Percentiles rank a stretch among this genome's conserved stretches.
Conservation (phyloP, 2,329 filamentous ascomycete species). For the Magnaporthiopsis rhizophila region DNA sequence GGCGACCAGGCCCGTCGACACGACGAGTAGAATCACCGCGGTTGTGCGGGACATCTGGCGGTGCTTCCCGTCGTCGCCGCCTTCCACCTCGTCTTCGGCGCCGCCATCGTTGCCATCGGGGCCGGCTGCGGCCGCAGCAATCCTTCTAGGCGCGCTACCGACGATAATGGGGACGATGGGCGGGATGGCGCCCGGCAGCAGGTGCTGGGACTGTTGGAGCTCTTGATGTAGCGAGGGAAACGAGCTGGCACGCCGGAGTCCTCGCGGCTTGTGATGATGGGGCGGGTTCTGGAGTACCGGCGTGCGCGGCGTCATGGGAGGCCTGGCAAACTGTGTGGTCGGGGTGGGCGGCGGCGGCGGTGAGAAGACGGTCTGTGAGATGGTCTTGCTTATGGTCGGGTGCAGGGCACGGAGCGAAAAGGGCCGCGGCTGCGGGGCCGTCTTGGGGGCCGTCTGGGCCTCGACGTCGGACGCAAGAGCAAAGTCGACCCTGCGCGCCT, state of each 20-base stretch:
- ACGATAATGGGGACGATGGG: slow-evolving; percentile 24
- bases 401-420: slow-evolving; percentile 36
- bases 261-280: slow-evolving; percentile 16
- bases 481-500: slow-evolving; percentile 35
- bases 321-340: neutral
- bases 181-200: slow-evolving; percentile 17
- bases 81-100: slow-evolving; percentile 16
- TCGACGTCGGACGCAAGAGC: slow-evolving; percentile 25
- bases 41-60: slow-evolving; percentile 31
- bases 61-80: slow-evolving; percentile 22
- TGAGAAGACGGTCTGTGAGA: slow-evolving; percentile 51
- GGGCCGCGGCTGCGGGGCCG: slow-evolving; percentile 22
- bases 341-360: slow-evolving; percentile 8
- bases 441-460: slow-evolving; percentile 26
- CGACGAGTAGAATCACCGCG: slow-evolving; percentile 41
- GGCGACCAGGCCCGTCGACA: slow-evolving; percentile 48
- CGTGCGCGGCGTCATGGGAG: neutral
- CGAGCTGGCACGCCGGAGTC: slow-evolving; percentile 47
- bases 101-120: slow-evolving; percentile 15
- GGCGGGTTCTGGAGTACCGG: slow-evolving; percentile 6
- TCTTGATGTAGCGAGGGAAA: slow-evolving; percentile 29
- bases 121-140: neutral
- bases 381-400: slow-evolving; percentile 41
- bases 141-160: slow-evolving; percentile 15
- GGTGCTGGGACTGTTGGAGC: slow-evolving; percentile 13